A percentile compares a stretch with the other conserved stretches of the same genome.
phyloP scores from a whole-genome alignment of 768 basidiomycete species.

The Phlegmacium glaucopus region DNA sequence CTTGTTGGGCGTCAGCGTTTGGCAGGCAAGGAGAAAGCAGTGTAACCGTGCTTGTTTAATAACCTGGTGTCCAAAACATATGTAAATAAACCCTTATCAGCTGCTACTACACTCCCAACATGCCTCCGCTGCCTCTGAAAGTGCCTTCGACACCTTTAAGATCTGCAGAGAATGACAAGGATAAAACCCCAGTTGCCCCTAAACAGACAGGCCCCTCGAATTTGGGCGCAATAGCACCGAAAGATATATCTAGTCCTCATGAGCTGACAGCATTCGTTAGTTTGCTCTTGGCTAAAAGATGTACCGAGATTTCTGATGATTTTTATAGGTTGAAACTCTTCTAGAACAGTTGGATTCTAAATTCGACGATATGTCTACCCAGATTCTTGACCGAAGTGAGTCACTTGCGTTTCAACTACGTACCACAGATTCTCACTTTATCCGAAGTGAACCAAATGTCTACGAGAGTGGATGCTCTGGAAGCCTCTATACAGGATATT shows the following conservation, averaged over 20 bases:
- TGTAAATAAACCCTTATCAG: conserved; percentile 3
- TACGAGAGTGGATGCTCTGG: conserved; percentile 82
- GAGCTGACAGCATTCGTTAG: conserved; percentile 92
- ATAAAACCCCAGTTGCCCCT: conserved; percentile 50
- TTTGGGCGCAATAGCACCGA: conserved; percentile 36
- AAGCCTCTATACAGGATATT: conserved; percentile 88
- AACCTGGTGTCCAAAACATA: not conserved
- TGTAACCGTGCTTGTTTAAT: conserved; percentile 13
- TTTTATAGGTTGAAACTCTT: conserved; percentile 75
- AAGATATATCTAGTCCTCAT: conserved; percentile 88
- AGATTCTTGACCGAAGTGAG: conserved; percentile 83
- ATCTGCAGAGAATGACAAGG: conserved; percentile 37
- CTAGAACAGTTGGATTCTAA: conserved; percentile 85
- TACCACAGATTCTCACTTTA: too few relatives aligned
- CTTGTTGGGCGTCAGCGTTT: too few relatives aligned
- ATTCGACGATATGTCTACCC: conserved; percentile 90
- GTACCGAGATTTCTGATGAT: conserved; percentile 1
- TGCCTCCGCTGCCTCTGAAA: conserved; percentile 61
- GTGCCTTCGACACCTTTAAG: conserved; percentile 57
- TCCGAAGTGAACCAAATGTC: conserved; percentile 96
- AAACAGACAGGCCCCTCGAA: conserved; percentile 40
- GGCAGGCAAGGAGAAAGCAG: not conserved
- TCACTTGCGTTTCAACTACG: too few relatives aligned
- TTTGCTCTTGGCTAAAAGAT: conserved; percentile 13
- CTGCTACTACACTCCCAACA: conserved; percentile 38